A percentile compares a stretch with the other conserved stretches of the same genome.
Conservation (phyloP, 345 rosid genomes). For the Garcia nutans region DNA sequence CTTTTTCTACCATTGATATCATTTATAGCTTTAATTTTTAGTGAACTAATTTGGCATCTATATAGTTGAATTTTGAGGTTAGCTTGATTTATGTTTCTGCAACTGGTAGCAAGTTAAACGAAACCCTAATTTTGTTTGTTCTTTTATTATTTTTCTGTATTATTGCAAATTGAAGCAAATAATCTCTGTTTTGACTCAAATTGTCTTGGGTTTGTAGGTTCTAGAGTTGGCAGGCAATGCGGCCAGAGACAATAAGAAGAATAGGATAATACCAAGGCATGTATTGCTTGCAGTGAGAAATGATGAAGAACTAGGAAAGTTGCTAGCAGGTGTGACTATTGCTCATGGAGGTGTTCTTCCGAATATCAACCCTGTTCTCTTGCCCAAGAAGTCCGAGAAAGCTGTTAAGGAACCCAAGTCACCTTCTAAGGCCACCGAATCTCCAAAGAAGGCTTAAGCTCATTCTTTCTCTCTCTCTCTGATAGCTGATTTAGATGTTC, state of each 20-base stretch:
- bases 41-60: neutral
- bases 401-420: slow-evolving; percentile 55
- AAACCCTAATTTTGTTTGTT: neutral
- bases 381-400: slow-evolving; percentile 59
- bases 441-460: slow-evolving; percentile 58
- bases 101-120: neutral
- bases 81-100: neutral
- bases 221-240: slow-evolving; percentile 47
- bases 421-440: slow-evolving; percentile 62
- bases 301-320: slow-evolving; percentile 36
- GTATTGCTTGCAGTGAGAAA: slow-evolving; percentile 37
- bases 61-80: neutral
- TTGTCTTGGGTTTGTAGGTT: slow-evolving; percentile 21
- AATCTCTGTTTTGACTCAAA: neutral
- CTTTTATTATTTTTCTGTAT: neutral
- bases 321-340: slow-evolving; percentile 28
- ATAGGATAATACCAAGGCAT: slow-evolving; percentile 38
- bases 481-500: neutral
- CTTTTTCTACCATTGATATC: neutral
- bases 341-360: slow-evolving; percentile 35
- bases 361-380: slow-evolving; percentile 54
- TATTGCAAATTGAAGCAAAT: neutral
- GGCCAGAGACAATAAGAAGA: slow-evolving; percentile 41
- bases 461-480: neutral
- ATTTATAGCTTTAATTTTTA: neutral